Evolutionary conservation across 257 asterid genomes (phyloP).

Genomic region (Vinca minor): DNA sequence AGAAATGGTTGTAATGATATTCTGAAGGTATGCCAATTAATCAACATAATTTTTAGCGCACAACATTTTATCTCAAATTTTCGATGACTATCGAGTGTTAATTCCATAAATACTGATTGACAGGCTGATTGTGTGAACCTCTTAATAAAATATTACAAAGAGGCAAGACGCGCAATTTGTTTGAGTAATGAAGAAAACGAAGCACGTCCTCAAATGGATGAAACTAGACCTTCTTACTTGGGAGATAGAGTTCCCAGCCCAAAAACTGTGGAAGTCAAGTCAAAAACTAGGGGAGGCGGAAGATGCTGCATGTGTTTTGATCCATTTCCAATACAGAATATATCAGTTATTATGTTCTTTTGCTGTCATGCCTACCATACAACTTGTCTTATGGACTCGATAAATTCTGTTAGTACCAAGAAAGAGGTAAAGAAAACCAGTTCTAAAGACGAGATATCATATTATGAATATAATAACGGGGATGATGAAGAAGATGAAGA

Average conservation of each 20-base stretch:
- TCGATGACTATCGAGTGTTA: background rate
- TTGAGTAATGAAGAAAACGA: slow-evolving; percentile 70
- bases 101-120: background rate
- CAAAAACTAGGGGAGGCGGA: slow-evolving; percentile 69
- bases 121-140: slow-evolving; percentile 95
- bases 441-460: slow-evolving; percentile 33
- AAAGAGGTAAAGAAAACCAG: slow-evolving; percentile 30
- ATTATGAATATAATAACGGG: slow-evolving; percentile 41
- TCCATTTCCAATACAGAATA: slow-evolving; percentile 68
- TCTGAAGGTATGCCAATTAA: slow-evolving; percentile 53
- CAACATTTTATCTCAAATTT: background rate
- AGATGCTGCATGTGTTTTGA: slow-evolving; percentile 97
- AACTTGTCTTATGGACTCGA: slow-evolving; percentile 74
- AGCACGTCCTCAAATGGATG: slow-evolving; percentile 41
- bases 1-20: slow-evolving; percentile 92
- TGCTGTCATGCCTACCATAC: slow-evolving; percentile 94
- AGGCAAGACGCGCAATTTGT: slow-evolving; percentile 78
- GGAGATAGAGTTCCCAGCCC: slow-evolving; percentile 43
- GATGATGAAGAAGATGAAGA: slow-evolving; percentile 36
- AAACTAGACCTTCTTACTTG: slow-evolving; percentile 25
- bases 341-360: slow-evolving; percentile 60
- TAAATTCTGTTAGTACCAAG: slow-evolving; percentile 35
- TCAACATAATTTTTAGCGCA: background rate
- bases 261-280: slow-evolving; percentile 59
- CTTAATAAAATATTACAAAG: slow-evolving; percentile 76